Evolutionary conservation across 2,329 filamentous ascomycete genomes (phyloP).

Genomic region (Exserohilum turcica): DNA sequence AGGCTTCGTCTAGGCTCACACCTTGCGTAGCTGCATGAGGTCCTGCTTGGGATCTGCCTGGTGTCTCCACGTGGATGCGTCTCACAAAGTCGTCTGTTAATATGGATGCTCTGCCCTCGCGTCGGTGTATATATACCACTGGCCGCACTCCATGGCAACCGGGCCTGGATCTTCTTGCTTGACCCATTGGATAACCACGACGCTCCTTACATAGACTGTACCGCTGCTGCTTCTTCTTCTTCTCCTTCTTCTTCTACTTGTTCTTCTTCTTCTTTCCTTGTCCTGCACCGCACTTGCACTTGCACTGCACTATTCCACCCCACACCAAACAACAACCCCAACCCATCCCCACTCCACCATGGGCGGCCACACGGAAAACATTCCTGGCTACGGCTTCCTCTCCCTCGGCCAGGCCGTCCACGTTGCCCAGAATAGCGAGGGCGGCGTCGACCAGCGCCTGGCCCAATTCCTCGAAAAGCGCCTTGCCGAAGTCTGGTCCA

Average conservation of each 20-base stretch:
- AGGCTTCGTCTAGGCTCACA: constrained; percentile 44
- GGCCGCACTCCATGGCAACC: constrained; percentile 28
- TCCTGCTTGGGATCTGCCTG: constrained; percentile 41
- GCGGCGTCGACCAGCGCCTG: constrained; percentile 68
- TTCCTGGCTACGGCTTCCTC: constrained; percentile 50
- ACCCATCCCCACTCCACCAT: constrained; percentile 39
- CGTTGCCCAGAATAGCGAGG: constrained; percentile 73
- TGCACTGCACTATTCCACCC: no score
- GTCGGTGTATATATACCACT: constrained; percentile 39
- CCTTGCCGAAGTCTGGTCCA: constrained; percentile 66
- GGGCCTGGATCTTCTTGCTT: constrained; percentile 6
- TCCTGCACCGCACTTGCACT: no score
- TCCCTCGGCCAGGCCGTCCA: constrained; percentile 72
- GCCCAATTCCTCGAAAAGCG: constrained; percentile 67
- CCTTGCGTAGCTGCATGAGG: constrained; percentile 44
- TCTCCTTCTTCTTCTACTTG: no score
- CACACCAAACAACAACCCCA: background rate
- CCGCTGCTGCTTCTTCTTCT: constrained; percentile 14
- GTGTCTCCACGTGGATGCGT: constrained; percentile 44
- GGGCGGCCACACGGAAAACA: constrained; percentile 50
- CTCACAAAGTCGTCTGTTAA: constrained; percentile 36
- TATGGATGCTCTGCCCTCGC: no score
- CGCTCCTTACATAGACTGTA: constrained; percentile 20
- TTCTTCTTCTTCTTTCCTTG: constrained; percentile 35
- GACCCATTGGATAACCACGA: constrained; percentile 13